phyloP scores from a whole-genome alignment of 2,329 filamentous ascomycete species.

The Nothopassalora personata region DNA sequence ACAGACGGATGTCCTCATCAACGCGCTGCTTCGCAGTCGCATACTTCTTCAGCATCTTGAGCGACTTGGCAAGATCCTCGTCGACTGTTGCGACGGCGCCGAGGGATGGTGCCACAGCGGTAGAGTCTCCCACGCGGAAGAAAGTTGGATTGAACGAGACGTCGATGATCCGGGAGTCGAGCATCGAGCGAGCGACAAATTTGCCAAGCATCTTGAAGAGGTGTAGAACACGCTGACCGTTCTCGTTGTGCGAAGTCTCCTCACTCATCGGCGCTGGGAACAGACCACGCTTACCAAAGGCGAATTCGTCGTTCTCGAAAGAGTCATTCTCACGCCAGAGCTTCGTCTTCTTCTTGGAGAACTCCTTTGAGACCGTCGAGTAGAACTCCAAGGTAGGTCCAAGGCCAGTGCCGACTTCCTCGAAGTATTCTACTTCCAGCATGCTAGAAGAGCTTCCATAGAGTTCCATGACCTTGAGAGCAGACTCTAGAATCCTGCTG shows the following conservation, averaged over 20 bases:
- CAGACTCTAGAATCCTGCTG: slow-evolving; percentile 90
- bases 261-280: slow-evolving; percentile 89
- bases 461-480: slow-evolving; percentile 96
- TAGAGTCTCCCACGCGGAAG: slow-evolving; percentile 80
- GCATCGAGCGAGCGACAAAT: slow-evolving; percentile 96
- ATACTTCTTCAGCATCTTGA: slow-evolving; percentile 84
- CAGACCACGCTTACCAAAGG: slow-evolving; percentile 75
- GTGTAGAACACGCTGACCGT: slow-evolving; percentile 81
- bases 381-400: slow-evolving; percentile 97
- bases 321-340: slow-evolving; percentile 91
- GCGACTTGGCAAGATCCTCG: slow-evolving; percentile 73
- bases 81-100: slow-evolving; percentile 88
- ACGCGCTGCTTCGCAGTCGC: slow-evolving; percentile 75
- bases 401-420: slow-evolving; percentile 93
- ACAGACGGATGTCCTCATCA: slow-evolving; percentile 63
- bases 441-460: slow-evolving; percentile 97
- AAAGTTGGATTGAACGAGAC: slow-evolving; percentile 96
- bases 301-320: slow-evolving; percentile 68
- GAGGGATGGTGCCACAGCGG: slow-evolving; percentile 71
- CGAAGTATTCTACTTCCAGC: slow-evolving; percentile 96
- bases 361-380: slow-evolving; percentile 93
- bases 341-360: slow-evolving; percentile 93
- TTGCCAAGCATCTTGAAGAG: slow-evolving; percentile 92
- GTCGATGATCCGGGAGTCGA: slow-evolving; percentile 96
- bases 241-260: slow-evolving; percentile 65